Evolutionary conservation across 2,329 filamentous ascomycete species (phyloP).

Genomic region (Phialemoniopsis sp.): DNA sequence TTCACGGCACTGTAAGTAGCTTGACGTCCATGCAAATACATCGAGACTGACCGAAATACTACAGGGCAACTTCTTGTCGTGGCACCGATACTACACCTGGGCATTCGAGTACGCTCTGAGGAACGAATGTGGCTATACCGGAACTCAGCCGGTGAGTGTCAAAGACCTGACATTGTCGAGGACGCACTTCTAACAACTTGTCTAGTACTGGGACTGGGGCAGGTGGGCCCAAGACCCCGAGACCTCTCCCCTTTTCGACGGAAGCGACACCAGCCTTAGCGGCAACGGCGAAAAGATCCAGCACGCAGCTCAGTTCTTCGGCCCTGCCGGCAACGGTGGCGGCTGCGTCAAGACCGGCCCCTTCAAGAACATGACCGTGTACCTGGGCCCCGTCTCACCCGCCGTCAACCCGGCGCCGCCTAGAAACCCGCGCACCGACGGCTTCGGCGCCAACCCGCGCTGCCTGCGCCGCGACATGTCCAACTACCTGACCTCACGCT

Average conservation of each 20-base stretch:
- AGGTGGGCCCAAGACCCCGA: slow-evolving; percentile 37
- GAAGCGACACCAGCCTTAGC: slow-evolving; percentile 43
- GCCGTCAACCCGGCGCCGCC: slow-evolving; percentile 18
- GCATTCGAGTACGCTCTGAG: slow-evolving; percentile 29
- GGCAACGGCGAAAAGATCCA: slow-evolving; percentile 36
- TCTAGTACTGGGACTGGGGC: slow-evolving; percentile 47
- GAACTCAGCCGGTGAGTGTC: slow-evolving; percentile 27
- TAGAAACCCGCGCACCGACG: slow-evolving; percentile 22
- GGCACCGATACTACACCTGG: slow-evolving; percentile 36
- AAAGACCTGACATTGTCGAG: neutral
- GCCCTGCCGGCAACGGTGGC: slow-evolving; percentile 48
- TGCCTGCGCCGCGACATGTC: slow-evolving; percentile 38
- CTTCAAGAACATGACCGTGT: slow-evolving; percentile 38
- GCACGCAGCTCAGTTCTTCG: slow-evolving; percentile 15
- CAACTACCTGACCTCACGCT: slow-evolving; percentile 19
- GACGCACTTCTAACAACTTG: slow-evolving; percentile 2
- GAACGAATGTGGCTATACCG: slow-evolving; percentile 35
- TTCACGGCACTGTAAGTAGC: slow-evolving; percentile 20
- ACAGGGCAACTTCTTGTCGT: slow-evolving; percentile 33
- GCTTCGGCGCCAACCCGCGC: slow-evolving; percentile 38
- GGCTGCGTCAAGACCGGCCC: slow-evolving; percentile 47
- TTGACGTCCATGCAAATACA: no score
- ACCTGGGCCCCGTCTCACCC: slow-evolving; percentile 26
- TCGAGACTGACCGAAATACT: no score
- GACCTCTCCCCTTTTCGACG: slow-evolving; percentile 51